Percentiles rank a stretch among this genome's conserved stretches.
Conservation (phyloP, 2,329 filamentous ascomycete genomes). For the Tolypocladium inflatum region DNA sequence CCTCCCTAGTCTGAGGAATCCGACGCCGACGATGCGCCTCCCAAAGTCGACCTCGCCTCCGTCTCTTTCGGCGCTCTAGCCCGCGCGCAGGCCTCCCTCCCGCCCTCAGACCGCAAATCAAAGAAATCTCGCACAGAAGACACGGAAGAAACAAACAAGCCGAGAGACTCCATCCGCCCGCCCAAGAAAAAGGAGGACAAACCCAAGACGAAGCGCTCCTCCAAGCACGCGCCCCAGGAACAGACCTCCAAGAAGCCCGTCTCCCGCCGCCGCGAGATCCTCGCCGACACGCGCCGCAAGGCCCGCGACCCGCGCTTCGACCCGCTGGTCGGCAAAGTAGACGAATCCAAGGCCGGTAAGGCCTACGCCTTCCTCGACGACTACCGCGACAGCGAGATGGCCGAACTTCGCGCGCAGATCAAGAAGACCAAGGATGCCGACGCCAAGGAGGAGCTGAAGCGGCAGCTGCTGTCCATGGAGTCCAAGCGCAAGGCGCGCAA, state of each 20-base stretch:
- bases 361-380: conserved; percentile 84
- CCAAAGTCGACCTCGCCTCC: conserved; percentile 38
- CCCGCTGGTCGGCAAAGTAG: conserved; percentile 40
- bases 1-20: conserved; percentile 11
- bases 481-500: conserved; percentile 63
- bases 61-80: conserved; percentile 88
- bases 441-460: conserved; percentile 61
- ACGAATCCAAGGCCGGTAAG: conserved; percentile 51
- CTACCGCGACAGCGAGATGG: conserved; percentile 78
- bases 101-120: conserved; percentile 16
- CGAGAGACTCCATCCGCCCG: conserved; percentile 3
- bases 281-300: conserved; percentile 48
- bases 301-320: conserved; percentile 85
- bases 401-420: conserved; percentile 58
- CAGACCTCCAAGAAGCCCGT: conserved; percentile 78
- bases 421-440: conserved; percentile 53
- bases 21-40: conserved; percentile 18
- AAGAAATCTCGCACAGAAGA: conserved; percentile 15
- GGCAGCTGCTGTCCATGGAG: conserved; percentile 68
- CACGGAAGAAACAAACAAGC: conserved; percentile 26
- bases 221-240: conserved; percentile 83
- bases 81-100: conserved; percentile 68
- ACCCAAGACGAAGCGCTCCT: conserved; percentile 33
- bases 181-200: conserved; percentile 2
- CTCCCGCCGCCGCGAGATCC: conserved; percentile 66